A percentile compares a stretch with the other conserved stretches of the same genome.
Conservation (phyloP, 148 eudicot species). For the Cornus controversa region DNA sequence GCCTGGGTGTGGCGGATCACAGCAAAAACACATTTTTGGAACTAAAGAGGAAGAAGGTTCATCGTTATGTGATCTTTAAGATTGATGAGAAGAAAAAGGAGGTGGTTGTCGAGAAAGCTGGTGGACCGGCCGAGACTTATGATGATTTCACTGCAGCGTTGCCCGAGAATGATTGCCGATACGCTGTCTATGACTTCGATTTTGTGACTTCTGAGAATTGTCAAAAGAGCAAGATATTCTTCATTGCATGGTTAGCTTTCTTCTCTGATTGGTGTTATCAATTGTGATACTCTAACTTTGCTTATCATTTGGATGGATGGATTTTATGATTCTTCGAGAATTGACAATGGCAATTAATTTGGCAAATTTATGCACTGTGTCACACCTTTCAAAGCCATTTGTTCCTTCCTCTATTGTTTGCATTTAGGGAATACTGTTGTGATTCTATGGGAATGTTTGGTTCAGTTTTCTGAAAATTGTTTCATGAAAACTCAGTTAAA, state of each 20-base stretch:
- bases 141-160: slow-evolving; percentile 53
- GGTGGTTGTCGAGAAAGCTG: slow-evolving; percentile 70
- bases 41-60: slow-evolving; percentile 61
- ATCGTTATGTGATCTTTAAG: slow-evolving; percentile 66
- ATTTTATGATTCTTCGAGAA: not conserved
- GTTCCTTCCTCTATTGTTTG: not conserved
- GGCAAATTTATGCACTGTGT: not conserved
- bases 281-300: not conserved
- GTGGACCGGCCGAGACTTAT: slow-evolving; percentile 57
- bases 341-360: not conserved
- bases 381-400: not conserved
- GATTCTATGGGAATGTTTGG: too few relatives aligned
- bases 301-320: not conserved
- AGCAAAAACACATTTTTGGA: slow-evolving; percentile 55
- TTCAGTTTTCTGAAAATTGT: too few relatives aligned
- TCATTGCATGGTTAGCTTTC: slow-evolving; percentile 64
- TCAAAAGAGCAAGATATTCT: slow-evolving; percentile 83
- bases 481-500: too few relatives aligned
- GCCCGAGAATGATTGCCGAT: slow-evolving; percentile 67
- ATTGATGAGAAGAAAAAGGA: slow-evolving; percentile 69
- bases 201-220: slow-evolving; percentile 74
- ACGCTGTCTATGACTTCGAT: slow-evolving; percentile 71
- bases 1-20: slow-evolving; percentile 54
- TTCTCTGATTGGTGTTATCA: not conserved
- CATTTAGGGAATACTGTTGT: too few relatives aligned